These are phyloP conservation scores for Russula abietina DNA, from an alignment of 768 basidiomycete genomes.

Conservation along the genomic window DNA sequence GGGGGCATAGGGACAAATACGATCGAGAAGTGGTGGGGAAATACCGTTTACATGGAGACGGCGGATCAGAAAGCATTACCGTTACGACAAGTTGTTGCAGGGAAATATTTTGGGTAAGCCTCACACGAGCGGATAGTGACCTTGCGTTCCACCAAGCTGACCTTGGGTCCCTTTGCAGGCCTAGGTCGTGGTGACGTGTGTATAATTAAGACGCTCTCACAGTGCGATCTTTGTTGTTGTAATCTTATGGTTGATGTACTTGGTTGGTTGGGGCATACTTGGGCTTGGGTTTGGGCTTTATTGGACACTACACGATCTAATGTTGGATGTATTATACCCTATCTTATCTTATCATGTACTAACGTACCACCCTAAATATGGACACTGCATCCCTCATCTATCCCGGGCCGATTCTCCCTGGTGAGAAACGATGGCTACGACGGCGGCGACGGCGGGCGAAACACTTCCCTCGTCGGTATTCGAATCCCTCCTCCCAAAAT, in stretches of 20 bases:
- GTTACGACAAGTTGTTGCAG: constrained; percentile 14
- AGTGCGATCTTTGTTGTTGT: constrained; percentile 14
- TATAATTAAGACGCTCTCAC: constrained; percentile 13
- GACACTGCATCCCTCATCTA: no score
- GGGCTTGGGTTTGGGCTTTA: neutral
- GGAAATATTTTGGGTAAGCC: constrained; percentile 23
- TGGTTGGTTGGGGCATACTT: constrained; percentile 8
- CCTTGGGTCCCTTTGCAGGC: constrained; percentile 3
- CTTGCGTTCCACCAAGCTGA: neutral
- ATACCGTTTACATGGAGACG: constrained; percentile 23
- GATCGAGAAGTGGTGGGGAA: constrained; percentile 25
- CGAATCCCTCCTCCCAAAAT: constrained; percentile 51
- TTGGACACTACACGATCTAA: constrained; percentile 16
- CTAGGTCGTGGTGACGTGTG: constrained; percentile 19
- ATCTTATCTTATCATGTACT: neutral
- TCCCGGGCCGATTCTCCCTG: neutral
- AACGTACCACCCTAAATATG: neutral
- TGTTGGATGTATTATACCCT: neutral
- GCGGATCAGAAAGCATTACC: constrained; percentile 21
- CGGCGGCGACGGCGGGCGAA: neutral
- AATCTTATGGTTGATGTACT: constrained; percentile 17
- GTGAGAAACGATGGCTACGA: neutral
- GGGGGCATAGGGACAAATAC: constrained; percentile 17
- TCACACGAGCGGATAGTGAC: neutral
- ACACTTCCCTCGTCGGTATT: constrained; percentile 35